Evolutionary conservation across 345 rosid species (phyloP).

Genomic region (Linum tenue): DNA sequence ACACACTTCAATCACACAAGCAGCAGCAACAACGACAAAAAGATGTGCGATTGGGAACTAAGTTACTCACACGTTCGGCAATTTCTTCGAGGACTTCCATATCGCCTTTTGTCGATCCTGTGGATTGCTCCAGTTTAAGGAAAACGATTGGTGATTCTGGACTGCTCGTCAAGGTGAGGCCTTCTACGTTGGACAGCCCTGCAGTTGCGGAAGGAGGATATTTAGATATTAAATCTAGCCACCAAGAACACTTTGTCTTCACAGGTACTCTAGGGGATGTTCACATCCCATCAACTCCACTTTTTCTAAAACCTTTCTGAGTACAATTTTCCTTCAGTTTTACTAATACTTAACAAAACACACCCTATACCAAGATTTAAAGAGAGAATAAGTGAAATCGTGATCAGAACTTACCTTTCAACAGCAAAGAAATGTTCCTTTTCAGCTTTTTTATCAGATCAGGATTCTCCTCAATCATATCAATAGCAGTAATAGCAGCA

Average conservation of each 20-base stretch:
- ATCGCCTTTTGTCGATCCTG: conserved; percentile 52
- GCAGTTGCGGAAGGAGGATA: conserved; percentile 5
- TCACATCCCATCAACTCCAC: too few species aligned
- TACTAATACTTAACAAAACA: too few species aligned
- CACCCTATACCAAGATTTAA: background rate
- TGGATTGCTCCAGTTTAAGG: conserved; percentile 45
- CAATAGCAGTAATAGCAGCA: conserved; percentile 90
- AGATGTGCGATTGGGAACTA: background rate
- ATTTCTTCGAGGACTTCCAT: conserved; percentile 56
- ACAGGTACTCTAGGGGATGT: too few species aligned
- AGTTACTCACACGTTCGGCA: conserved; percentile 50
- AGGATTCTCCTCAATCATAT: conserved; percentile 70
- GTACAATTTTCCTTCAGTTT: too few species aligned
- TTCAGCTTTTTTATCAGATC: conserved; percentile 51
- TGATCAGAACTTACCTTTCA: conserved; percentile 52
- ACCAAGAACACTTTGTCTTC: too few species aligned
- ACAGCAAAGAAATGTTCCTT: conserved; percentile 48
- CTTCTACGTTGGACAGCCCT: conserved; percentile 49
- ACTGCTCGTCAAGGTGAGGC: conserved; percentile 56
- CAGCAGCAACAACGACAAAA: too few species aligned
- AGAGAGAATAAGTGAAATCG: background rate
- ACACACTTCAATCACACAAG: too few species aligned
- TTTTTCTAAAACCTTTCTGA: too few species aligned
- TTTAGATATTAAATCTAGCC: background rate
- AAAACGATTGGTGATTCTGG: conserved; percentile 76